Percentiles rank a stretch among this genome's conserved stretches.
Evolutionary conservation across 257 asterid genomes (phyloP).

Genomic region (Ilex asprella): DNA sequence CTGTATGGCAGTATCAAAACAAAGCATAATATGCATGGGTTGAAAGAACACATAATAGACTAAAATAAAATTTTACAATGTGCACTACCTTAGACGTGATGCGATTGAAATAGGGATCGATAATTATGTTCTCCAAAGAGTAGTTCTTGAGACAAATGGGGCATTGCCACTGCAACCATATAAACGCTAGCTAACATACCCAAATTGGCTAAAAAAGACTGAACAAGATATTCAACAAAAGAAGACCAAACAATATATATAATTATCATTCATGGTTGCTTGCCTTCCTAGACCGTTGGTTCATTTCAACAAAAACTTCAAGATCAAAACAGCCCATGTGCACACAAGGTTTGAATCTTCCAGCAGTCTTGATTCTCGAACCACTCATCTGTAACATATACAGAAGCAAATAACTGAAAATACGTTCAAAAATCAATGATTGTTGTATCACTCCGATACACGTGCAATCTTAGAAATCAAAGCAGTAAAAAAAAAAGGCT

Average conservation of each 20-base stretch:
- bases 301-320: constrained; percentile 92
- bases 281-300: constrained; percentile 95
- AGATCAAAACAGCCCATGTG: constrained; percentile 99
- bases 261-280: constrained; percentile 21
- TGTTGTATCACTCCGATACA: neutral
- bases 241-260: neutral
- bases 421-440: constrained; percentile 2
- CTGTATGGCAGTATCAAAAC: constrained; percentile 24
- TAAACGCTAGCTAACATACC: constrained; percentile 3
- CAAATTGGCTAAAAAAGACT: no score
- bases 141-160: constrained; percentile 94
- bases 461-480: neutral
- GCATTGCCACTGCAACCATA: constrained; percentile 94
- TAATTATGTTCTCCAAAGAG: constrained; percentile 75
- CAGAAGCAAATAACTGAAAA: constrained; percentile 13
- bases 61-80: neutral
- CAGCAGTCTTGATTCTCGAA: constrained; percentile 91
- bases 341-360: constrained; percentile 81
- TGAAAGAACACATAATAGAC: neutral
- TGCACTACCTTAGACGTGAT: constrained; percentile 66
- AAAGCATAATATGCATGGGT: constrained; percentile 2
- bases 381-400: constrained; percentile 77
- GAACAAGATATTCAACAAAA: neutral
- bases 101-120: constrained; percentile 87
- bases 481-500: no score